Base-by-base conservation (phyloP, 345 rosid species). In the Kernera saxatilis region DNA sequence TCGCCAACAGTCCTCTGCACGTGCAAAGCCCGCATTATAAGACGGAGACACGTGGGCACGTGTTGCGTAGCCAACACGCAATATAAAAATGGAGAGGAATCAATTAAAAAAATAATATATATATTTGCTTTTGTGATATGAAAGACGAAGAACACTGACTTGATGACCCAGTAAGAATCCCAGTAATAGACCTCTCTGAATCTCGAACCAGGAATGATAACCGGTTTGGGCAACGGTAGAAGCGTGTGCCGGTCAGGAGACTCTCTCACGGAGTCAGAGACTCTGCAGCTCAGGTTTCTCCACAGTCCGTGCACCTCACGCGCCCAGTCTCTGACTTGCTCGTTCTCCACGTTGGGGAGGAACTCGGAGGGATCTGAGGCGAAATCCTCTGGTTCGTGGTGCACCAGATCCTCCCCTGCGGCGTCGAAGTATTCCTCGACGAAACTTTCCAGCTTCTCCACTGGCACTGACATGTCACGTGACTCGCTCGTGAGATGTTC, bases 111-210 rank as follows among this genome's bases (percentile, higher is more conserved):
- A n/a, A 10, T 2, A 17, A 5, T 8, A 59, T 18, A 48, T 29
- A 29, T 35, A 11, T 26, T 19, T 19, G 5, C 4, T 17, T n/a
- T 17, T 15, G 13, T 46, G 35, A 33, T 33, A 37, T 52, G 25
- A 43, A 43, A 44, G 36, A 13, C 25, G 43, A 26, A 9, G 17
- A 73, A 43, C 30, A 73, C 84, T 44, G 22, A 89, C 98, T 87
- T 89, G 77, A 94, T 84, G 53, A 94, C 80, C 99, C 99, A 91
- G 25, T 89, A 88, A 53, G 97, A 91, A 79, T 94, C 99, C 98
- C 99, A 91, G 71, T 91, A 91, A 73, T 87, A 88, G n/a, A 89
- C 92, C 79, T 91, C 98, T 48, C 85, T 70, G 55, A 94, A 94
- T 46, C 99, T 82, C 15, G 95, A 89, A 6, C 99, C 99, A 15